Percentiles rank a stretch among this genome's conserved stretches.
Conservation (phyloP, 805 yeast genomes). For the Komagataella kurtzmanii region DNA sequence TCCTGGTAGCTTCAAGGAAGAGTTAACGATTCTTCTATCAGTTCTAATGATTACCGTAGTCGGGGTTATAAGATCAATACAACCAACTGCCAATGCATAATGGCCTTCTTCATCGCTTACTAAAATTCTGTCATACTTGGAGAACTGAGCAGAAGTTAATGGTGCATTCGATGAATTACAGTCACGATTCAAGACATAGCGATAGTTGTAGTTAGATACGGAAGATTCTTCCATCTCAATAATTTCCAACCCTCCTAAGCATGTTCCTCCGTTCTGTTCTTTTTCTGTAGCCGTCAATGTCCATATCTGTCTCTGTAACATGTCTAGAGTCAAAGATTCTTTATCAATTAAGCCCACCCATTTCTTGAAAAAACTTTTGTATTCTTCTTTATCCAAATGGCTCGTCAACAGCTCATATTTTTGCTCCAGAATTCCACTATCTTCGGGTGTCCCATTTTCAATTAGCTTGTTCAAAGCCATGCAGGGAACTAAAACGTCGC, state of each 20-base stretch:
- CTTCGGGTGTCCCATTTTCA: constrained; percentile 44
- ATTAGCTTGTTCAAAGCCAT: constrained; percentile 48
- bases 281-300: constrained; percentile 41
- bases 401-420: constrained; percentile 34
- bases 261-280: constrained; percentile 46
- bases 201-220: constrained; percentile 13
- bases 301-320: constrained; percentile 56
- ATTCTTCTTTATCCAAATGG: constrained; percentile 29
- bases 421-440: constrained; percentile 36
- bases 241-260: constrained; percentile 38
- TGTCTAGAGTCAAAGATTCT: constrained; percentile 51
- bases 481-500: constrained; percentile 43
- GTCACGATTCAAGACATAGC: constrained; percentile 36
- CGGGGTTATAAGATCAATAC: constrained; percentile 28
- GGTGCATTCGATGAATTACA: constrained; percentile 4
- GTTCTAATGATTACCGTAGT: constrained; percentile 34
- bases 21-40: constrained; percentile 32
- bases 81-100: constrained; percentile 58
- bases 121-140: constrained; percentile 47
- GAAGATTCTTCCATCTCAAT: constrained; percentile 14
- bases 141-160: constrained; percentile 30
- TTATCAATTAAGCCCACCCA: constrained; percentile 67
- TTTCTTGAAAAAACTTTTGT: constrained; percentile 44
- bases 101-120: constrained; percentile 76
- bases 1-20: constrained; percentile 22